Evolutionary conservation across 805 yeast genomes (phyloP).

Genomic region (Starmerella apis): DNA sequence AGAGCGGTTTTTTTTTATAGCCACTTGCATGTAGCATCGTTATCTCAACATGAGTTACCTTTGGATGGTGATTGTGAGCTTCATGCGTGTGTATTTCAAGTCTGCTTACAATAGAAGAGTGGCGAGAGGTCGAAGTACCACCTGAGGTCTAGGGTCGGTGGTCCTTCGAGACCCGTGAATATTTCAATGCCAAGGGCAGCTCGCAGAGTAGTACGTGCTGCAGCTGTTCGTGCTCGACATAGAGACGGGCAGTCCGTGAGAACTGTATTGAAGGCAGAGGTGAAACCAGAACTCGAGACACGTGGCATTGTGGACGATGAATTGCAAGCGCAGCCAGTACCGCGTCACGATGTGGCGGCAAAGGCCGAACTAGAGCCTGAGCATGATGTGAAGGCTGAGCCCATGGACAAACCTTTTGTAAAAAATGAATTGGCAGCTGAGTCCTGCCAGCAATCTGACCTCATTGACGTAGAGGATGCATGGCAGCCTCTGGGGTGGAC

Average conservation of each 20-base stretch:
- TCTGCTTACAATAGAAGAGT: not conserved
- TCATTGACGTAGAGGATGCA: constrained; percentile 2
- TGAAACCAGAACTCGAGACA: not conserved
- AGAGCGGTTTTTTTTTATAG: too few relatives aligned
- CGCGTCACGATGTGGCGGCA: too few relatives aligned
- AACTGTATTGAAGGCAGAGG: not conserved
- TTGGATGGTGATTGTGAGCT: too few relatives aligned
- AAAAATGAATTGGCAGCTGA: not conserved
- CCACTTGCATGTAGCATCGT: too few relatives aligned
- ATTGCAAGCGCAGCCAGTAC: not conserved
- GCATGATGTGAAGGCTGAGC: not conserved
- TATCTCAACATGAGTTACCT: not conserved
- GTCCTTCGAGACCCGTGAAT: not conserved
- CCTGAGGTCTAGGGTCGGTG: constrained; percentile 8
- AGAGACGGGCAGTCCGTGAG: not conserved
- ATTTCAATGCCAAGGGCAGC: constrained; percentile 1
- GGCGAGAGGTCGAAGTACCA: constrained; percentile 2
- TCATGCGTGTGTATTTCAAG: too few relatives aligned
- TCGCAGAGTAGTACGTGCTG: not conserved
- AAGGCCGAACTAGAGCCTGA: too few relatives aligned
- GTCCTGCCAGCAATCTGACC: not conserved
- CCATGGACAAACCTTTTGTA: not conserved
- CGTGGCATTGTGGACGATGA: not conserved
- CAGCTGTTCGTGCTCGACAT: not conserved
- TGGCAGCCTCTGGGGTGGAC: constrained; percentile 28